Conservation (phyloP, 345 rosid species). For the Pistacia integerrima region DNA sequence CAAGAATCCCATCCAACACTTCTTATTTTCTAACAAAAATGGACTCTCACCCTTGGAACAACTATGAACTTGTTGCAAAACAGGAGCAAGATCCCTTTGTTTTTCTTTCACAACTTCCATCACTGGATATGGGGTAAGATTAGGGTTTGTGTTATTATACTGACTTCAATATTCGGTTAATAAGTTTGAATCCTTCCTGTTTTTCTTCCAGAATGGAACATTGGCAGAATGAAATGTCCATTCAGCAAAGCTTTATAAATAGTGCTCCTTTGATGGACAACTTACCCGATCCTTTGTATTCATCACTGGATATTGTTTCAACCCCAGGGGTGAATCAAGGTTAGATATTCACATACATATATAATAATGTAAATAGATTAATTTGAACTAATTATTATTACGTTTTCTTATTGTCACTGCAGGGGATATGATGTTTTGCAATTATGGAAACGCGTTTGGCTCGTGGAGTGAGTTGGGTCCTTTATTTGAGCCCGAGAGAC, state of each 20-base stretch:
- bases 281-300: conserved; percentile 16
- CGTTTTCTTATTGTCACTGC: neutral
- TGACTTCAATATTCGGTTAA: neutral
- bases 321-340: conserved; percentile 31
- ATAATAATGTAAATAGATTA: neutral
- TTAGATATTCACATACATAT: neutral
- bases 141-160: neutral
- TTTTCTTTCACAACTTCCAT: conserved; percentile 22
- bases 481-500: conserved; percentile 21
- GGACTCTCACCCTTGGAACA: neutral
- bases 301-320: conserved; percentile 29
- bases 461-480: conserved; percentile 34
- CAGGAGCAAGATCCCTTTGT: conserved; percentile 29
- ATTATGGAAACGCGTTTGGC: conserved; percentile 22
- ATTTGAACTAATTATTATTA: neutral
- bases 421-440: conserved; percentile 9
- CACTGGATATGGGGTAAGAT: conserved; percentile 29
- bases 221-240: conserved; percentile 29
- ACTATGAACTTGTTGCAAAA: conserved; percentile 20
- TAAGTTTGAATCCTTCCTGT: too few relatives aligned
- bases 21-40: neutral
- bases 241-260: conserved; percentile 25
- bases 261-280: conserved; percentile 26
- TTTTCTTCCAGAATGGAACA: conserved; percentile 6
- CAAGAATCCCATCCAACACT: too few relatives aligned